phyloP scores from a whole-genome alignment of 768 basidiomycete species.

The Termitomyces sp. region DNA sequence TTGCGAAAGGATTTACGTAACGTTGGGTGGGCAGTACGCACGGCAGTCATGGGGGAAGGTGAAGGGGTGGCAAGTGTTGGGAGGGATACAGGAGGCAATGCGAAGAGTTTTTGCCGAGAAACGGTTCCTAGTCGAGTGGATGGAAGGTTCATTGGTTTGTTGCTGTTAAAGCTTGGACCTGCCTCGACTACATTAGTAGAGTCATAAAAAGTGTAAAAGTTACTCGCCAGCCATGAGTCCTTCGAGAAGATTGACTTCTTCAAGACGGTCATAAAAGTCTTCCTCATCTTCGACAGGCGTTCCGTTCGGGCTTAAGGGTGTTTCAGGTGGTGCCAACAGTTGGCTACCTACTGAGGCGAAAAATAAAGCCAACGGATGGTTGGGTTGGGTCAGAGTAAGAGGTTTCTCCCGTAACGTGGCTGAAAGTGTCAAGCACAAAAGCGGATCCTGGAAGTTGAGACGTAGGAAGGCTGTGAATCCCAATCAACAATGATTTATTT shows the following conservation, averaged over 20 bases:
- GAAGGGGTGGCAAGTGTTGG: slow-evolving; percentile 39
- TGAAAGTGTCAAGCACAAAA: slow-evolving; percentile 82
- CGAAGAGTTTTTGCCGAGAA: slow-evolving; percentile 64
- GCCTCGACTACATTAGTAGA: background rate
- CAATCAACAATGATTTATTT: slow-evolving; percentile 1
- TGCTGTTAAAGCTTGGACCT: slow-evolving; percentile 44
- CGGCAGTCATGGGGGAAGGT: slow-evolving; percentile 47
- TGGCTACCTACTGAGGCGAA: slow-evolving; percentile 33
- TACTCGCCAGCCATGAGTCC: slow-evolving; percentile 61
- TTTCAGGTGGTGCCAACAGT: slow-evolving; percentile 30
- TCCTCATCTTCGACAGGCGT: slow-evolving; percentile 29
- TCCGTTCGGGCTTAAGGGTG: slow-evolving; percentile 29
- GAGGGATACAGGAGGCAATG: slow-evolving; percentile 49
- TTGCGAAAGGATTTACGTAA: slow-evolving; percentile 85
- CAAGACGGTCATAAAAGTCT: slow-evolving; percentile 43
- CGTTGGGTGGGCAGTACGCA: slow-evolving; percentile 54
- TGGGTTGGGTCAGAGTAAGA: slow-evolving; percentile 37
- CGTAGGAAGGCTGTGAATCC: slow-evolving; percentile 62
- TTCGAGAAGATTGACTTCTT: slow-evolving; percentile 52
- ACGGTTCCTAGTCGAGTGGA: slow-evolving; percentile 67
- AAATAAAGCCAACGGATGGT: slow-evolving; percentile 41
- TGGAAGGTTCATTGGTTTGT: slow-evolving; percentile 48
- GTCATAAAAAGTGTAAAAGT: background rate
- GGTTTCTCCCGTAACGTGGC: slow-evolving; percentile 86
- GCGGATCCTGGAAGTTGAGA: slow-evolving; percentile 64